Evolutionary conservation across 441 rosid species (phyloP), one percentile per base, ranked within the genome.

Genomic region (Mallotus japonicus): DNA sequence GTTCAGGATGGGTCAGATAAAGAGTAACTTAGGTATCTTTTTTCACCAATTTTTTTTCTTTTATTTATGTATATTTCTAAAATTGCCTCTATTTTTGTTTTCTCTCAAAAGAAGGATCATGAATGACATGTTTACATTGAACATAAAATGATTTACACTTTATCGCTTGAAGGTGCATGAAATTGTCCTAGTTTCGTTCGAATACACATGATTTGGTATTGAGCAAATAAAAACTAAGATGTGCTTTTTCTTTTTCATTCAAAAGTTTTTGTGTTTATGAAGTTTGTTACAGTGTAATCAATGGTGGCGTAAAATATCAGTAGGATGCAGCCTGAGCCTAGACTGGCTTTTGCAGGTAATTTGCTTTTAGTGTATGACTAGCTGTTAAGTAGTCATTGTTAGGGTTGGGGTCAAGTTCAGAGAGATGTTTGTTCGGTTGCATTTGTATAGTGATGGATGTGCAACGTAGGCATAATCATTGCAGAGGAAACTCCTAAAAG

Each of bases 1-100:
- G 73, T 62, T 32, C 80, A 66, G 7, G 75, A 80, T 62, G 83
- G 62, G 62, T 28, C 68, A 67, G 70, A 58, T 40, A 16, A 62
- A 75, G 71, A 69, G 66, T 61, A 63, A 69, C 62, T 0, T 53
- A 60, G 83, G 79, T 71, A 65, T 66, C 22, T 2, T 47, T 12
- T 55, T n/a, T 34, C 42, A 28, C 2, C 37, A 5, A 54, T 49
- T 11, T 16, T 2, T 0, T 12, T 37, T 46, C 20, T 6, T 59
- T 46, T n/a, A 17, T 28, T 13, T 28, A 58, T 15, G 5, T 15
- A n/a, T 54, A 40, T 12, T 16, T 28, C 32, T 28, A 28, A 28
- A 28, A 28, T 28, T 2, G 8, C 4, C 15, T 17, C 0, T 17
- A 1, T 54, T 28, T 13, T 19, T 28, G 4, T 50, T 37, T 60